Evolutionary conservation across 805 yeast genomes (phyloP).

Genomic region (Saccharomycopsis capsularis): DNA sequence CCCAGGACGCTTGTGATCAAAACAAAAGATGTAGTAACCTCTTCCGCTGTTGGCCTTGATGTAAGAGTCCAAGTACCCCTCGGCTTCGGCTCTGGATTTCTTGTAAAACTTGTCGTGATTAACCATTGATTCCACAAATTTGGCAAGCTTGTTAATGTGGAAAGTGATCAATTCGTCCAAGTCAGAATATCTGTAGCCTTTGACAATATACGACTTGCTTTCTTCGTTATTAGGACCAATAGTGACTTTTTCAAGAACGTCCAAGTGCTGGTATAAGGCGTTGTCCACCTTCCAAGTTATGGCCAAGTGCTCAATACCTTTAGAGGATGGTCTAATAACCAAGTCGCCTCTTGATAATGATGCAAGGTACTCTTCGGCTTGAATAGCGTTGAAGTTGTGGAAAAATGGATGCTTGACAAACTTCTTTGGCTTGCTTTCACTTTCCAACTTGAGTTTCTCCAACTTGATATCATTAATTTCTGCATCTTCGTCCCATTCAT

Average conservation of each 20-base stretch:
- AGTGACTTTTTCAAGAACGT: slow-evolving; percentile 67
- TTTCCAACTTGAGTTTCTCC: slow-evolving; percentile 55
- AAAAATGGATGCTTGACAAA: slow-evolving; percentile 88
- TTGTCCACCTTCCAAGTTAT: slow-evolving; percentile 96
- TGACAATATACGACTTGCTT: slow-evolving; percentile 54
- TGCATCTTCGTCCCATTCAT: slow-evolving; percentile 75
- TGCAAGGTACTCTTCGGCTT: slow-evolving; percentile 91
- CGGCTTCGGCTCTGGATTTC: slow-evolving; percentile 73
- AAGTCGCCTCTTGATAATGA: slow-evolving; percentile 85
- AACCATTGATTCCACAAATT: slow-evolving; percentile 76
- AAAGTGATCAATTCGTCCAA: slow-evolving; percentile 87
- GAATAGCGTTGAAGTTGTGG: slow-evolving; percentile 71
- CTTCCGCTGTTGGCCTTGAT: slow-evolving; percentile 86
- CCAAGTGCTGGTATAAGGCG: slow-evolving; percentile 84
- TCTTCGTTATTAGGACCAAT: slow-evolving; percentile 69
- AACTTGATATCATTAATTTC: slow-evolving; percentile 58
- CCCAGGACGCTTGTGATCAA: slow-evolving; percentile 89
- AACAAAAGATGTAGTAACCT: slow-evolving; percentile 85
- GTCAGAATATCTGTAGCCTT: slow-evolving; percentile 66
- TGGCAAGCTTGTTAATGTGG: slow-evolving; percentile 77
- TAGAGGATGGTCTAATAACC: slow-evolving; percentile 90
- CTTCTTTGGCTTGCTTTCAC: slow-evolving; percentile 62
- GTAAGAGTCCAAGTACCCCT: slow-evolving; percentile 80
- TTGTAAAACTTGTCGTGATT: slow-evolving; percentile 82
- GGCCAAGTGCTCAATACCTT: slow-evolving; percentile 81